Conservation (phyloP, 495 filamentous ascomycete genomes). For the Lentithecium fluviatile region DNA sequence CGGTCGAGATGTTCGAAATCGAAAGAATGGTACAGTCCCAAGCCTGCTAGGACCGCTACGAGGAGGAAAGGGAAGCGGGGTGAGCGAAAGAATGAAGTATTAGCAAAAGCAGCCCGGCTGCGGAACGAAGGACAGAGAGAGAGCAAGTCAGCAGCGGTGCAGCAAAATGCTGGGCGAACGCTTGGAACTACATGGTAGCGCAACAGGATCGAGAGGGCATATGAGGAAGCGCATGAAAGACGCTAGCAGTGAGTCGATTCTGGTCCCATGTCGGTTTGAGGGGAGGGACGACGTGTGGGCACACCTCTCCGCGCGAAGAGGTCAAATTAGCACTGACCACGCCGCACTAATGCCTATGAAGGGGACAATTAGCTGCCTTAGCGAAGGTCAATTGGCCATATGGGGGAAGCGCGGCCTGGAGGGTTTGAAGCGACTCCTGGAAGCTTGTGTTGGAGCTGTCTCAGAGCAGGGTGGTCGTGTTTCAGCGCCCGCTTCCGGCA, state of each 20-base stretch:
- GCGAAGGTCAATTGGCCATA: slow-evolving; percentile 6
- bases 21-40: slow-evolving; percentile 22
- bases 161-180: slow-evolving; percentile 31
- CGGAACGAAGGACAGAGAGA: slow-evolving; percentile 23
- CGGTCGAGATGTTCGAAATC: slow-evolving; percentile 8
- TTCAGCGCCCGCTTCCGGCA: slow-evolving; percentile 30
- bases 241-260: slow-evolving; percentile 32
- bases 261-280: slow-evolving; percentile 34
- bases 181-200: slow-evolving; percentile 30
- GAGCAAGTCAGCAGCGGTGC: slow-evolving; percentile 24
- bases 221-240: slow-evolving; percentile 34
- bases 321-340: slow-evolving; percentile 16
- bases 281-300: slow-evolving; percentile 11
- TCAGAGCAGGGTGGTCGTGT: slow-evolving; percentile 21
- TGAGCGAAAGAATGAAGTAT: slow-evolving; percentile 28
- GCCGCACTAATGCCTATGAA: not conserved
- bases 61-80: slow-evolving; percentile 6
- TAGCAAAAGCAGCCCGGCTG: slow-evolving; percentile 39
- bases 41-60: slow-evolving; percentile 32
- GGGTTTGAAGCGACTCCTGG: slow-evolving; percentile 22
- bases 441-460: slow-evolving; percentile 27
- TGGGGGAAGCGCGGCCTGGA: not conserved
- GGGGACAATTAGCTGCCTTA: slow-evolving; percentile 3
- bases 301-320: slow-evolving; percentile 5
- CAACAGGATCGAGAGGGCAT: slow-evolving; percentile 29